Evolutionary conservation across 345 rosid species (phyloP).

Genomic region (Syzygium aqueum): DNA sequence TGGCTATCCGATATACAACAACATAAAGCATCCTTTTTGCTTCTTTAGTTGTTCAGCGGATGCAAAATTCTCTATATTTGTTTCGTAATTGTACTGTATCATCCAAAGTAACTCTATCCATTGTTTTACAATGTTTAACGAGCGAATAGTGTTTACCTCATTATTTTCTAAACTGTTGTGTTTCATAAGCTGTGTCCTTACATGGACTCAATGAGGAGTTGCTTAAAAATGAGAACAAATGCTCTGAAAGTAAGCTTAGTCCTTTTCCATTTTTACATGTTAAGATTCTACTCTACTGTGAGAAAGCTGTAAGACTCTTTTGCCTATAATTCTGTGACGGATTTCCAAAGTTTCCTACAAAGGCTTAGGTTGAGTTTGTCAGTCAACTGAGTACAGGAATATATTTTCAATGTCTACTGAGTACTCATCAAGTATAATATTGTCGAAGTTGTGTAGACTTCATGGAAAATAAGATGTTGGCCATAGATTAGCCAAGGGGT

Average conservation of each 20-base stretch:
- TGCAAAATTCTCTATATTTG: not conserved
- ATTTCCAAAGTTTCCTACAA: not conserved
- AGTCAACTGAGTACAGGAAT: not conserved
- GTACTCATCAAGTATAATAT: not conserved
- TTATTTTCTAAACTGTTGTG: not conserved
- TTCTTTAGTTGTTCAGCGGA: not conserved
- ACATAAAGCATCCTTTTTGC: not conserved
- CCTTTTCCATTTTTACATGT: not conserved
- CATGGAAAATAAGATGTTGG: not conserved
- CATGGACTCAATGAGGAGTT: not conserved
- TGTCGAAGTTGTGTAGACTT: not conserved
- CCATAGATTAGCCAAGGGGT: not conserved
- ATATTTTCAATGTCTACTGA: not conserved
- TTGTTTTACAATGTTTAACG: not conserved
- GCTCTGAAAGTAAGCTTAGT: not conserved
- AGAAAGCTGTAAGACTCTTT: not conserved
- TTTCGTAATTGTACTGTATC: not conserved
- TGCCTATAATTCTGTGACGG: not conserved
- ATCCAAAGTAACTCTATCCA: not conserved
- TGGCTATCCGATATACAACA: not conserved
- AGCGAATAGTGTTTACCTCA: not conserved
- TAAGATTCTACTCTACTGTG: not conserved
- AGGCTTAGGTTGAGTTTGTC: not conserved
- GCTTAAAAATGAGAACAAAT: not conserved
- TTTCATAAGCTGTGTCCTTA: not conserved